Conservation (phyloP, 306 rosid genomes). For the Lathyrus tuberosus region DNA sequence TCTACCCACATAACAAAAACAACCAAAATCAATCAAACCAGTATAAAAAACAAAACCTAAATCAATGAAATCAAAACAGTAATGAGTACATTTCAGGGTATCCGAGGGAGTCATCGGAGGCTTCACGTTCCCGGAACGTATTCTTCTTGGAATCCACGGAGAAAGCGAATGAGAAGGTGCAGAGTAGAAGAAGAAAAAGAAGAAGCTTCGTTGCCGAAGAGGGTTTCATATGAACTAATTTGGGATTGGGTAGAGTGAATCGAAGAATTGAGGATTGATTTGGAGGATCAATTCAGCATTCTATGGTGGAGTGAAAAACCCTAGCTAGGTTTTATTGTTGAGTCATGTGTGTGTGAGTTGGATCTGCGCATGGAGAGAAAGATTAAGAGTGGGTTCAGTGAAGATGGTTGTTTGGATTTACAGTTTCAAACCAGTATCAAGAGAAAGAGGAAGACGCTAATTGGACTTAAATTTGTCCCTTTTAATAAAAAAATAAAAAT, state of each 20-base stretch:
- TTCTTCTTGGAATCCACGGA: conserved; percentile 63
- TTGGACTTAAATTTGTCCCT: background rate
- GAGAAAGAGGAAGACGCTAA: background rate
- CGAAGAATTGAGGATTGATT: conserved; percentile 1
- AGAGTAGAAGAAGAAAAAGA: conserved; percentile 48
- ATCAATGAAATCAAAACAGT: background rate
- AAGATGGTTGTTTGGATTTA: background rate
- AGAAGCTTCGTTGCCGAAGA: conserved; percentile 38
- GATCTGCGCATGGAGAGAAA: background rate
- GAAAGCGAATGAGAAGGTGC: conserved; percentile 47
- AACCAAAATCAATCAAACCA: background rate
- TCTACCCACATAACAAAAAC: conserved; percentile 41
- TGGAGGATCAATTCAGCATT: conserved; percentile 10
- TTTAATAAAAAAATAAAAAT: too few species aligned
- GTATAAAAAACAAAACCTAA: conserved; percentile 10
- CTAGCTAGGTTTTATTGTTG: conserved; percentile 38
- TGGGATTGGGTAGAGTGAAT: conserved; percentile 1
- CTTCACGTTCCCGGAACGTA: conserved; percentile 82
- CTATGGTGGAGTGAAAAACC: conserved; percentile 26
- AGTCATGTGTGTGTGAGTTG: background rate
- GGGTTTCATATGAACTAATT: conserved; percentile 61
- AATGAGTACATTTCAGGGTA: conserved; percentile 73
- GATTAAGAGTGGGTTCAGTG: background rate
- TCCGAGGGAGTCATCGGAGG: conserved; percentile 78
- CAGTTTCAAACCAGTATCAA: conserved; percentile 2